phyloP scores from a whole-genome alignment of 306 rosid genomes.

The Fagus sylvatica region DNA sequence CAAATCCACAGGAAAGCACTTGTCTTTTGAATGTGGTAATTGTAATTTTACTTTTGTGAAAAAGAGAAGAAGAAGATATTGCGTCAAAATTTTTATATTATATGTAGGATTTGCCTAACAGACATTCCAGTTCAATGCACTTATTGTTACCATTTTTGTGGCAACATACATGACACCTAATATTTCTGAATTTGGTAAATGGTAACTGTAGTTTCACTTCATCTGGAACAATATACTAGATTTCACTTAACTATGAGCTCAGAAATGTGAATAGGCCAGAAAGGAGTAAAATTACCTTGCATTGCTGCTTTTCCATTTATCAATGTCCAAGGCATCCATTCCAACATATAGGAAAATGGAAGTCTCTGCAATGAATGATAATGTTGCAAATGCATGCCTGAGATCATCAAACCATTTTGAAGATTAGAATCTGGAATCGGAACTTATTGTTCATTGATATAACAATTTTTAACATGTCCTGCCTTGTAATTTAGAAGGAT shows the following conservation, averaged over 20 bases:
- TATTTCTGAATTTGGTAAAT: neutral
- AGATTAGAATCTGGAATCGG: neutral
- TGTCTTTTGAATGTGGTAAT: too few species aligned
- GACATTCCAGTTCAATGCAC: neutral
- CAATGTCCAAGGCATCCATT: constrained; percentile 81
- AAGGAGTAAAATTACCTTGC: constrained; percentile 49
- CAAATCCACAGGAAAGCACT: neutral
- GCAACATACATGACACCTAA: neutral
- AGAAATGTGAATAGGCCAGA: neutral
- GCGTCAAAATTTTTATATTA: too few species aligned
- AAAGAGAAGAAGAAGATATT: too few species aligned
- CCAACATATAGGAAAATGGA: constrained; percentile 85
- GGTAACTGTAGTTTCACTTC: neutral
- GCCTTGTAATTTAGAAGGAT: too few species aligned
- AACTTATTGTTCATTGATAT: neutral
- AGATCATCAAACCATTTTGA: constrained; percentile 21
- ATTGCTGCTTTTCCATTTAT: constrained; percentile 62
- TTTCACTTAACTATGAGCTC: neutral
- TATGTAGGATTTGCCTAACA: too few species aligned
- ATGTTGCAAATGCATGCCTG: constrained; percentile 91
- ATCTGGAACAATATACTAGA: neutral
- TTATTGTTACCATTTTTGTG: neutral
- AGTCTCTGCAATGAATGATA: constrained; percentile 82
- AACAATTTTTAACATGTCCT: too few species aligned
- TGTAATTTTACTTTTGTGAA: too few species aligned